phyloP scores from a whole-genome alignment of 139 green algal species.

The Haematococcus lacustris region DNA sequence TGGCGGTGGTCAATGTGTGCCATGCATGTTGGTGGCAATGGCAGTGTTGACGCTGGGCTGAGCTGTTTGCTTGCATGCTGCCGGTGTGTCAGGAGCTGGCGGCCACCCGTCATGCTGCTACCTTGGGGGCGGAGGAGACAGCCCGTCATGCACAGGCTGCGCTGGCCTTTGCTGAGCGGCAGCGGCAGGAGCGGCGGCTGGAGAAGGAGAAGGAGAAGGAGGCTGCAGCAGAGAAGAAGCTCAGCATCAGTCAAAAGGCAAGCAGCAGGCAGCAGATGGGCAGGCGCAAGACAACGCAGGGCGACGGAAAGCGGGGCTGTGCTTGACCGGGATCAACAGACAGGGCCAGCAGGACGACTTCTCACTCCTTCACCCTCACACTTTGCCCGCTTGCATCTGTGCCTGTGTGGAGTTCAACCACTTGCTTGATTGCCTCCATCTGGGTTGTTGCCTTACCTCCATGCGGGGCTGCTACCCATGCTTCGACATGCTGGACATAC shows the following conservation, averaged over 20 bases:
- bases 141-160: neutral
- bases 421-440: neutral
- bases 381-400: neutral
- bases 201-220: conserved; percentile 21
- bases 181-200: conserved; percentile 12
- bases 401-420: neutral
- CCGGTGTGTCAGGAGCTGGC: neutral
- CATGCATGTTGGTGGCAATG: too few species aligned
- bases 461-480: neutral
- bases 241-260: conserved; percentile 42
- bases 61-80: too few species aligned
- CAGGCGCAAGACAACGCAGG: neutral
- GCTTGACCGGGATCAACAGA: too few species aligned
- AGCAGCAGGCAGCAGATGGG: neutral
- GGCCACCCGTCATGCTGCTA: neutral
- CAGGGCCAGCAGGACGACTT: too few species aligned
- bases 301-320: neutral
- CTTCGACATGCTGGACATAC: neutral
- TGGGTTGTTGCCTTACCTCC: neutral
- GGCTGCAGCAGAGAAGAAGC: conserved; percentile 12
- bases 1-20: too few species aligned
- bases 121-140: neutral
- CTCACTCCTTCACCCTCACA: too few species aligned
- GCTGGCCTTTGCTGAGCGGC: conserved; percentile 19
- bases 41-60: too few species aligned